Conservation (phyloP, 2,329 filamentous ascomycete species). For the Scedosporium boydii region DNA sequence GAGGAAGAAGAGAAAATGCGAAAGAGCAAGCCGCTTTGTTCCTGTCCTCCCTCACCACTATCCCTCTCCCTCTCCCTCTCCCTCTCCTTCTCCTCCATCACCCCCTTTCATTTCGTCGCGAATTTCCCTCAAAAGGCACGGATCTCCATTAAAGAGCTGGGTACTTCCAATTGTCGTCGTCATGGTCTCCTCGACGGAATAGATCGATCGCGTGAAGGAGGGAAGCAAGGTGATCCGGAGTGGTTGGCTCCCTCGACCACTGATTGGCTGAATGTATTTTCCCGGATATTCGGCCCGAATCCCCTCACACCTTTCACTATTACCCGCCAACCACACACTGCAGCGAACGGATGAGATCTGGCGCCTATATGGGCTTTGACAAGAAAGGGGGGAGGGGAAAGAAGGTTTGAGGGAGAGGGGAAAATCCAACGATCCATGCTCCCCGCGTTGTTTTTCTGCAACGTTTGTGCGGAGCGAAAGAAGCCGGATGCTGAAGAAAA, state of each 20-base stretch:
- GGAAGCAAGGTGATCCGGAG: background rate
- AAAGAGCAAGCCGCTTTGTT: too few relatives aligned
- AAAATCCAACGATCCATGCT: background rate
- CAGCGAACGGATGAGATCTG: background rate
- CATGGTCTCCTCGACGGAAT: background rate
- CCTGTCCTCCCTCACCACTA: too few relatives aligned
- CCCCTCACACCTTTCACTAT: background rate
- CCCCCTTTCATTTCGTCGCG: too few relatives aligned
- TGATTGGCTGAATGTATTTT: background rate
- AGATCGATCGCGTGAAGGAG: background rate
- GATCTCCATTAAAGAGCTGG: background rate
- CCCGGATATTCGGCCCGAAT: conserved; percentile 1
- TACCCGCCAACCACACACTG: conserved; percentile 1
- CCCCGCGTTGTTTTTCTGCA: too few relatives aligned
- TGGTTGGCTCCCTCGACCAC: background rate
- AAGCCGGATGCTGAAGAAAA: background rate
- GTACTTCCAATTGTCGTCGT: background rate
- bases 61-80: too few relatives aligned
- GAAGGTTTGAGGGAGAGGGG: background rate
- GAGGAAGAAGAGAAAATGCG: too few relatives aligned
- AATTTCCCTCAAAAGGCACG: too few relatives aligned
- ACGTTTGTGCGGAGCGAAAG: background rate
- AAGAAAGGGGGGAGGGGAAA: background rate
- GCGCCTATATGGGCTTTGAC: background rate
- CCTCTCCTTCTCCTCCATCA: too few relatives aligned